These are phyloP conservation scores for Picea glauca DNA, from an alignment of 75 land plant species.

Conservation along the genomic window DNA sequence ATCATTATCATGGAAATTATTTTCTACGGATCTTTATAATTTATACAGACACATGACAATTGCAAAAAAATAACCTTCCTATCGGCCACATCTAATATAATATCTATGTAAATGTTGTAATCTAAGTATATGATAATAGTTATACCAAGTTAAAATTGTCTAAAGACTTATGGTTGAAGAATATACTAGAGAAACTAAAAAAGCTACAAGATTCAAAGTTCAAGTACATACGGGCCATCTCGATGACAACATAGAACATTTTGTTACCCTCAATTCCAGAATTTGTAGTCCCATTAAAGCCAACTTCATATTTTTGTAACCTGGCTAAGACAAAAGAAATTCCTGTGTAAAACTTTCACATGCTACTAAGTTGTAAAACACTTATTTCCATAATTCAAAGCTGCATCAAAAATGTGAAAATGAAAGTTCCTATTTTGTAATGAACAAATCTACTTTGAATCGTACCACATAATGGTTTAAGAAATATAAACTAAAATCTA, in stretches of 20 bases:
- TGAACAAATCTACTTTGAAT: not conserved
- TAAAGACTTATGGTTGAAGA: not conserved
- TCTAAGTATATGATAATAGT: not conserved
- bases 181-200: not conserved
- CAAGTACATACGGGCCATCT: slow-evolving; percentile 86
- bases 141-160: no score
- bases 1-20: no score
- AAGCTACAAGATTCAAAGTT: not conserved
- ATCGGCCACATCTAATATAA: not conserved
- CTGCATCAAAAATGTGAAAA: not conserved
- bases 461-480: not conserved
- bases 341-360: not conserved
- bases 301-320: slow-evolving; percentile 75
- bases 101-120: not conserved
- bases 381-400: not conserved
- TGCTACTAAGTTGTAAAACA: not conserved
- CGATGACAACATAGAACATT: slow-evolving; percentile 77
- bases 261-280: slow-evolving; percentile 67
- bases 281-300: slow-evolving; percentile 35
- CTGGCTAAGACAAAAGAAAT: slow-evolving; percentile 29
- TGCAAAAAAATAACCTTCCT: not conserved
- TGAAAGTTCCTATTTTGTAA: not conserved
- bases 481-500: not conserved
- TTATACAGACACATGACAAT: no score
- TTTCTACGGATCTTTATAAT: no score